A percentile compares a stretch with the other conserved stretches of the same genome.
Evolutionary conservation across 23 red algal species (phyloP).

Genomic region (Gracilaria vermiculophylla): DNA sequence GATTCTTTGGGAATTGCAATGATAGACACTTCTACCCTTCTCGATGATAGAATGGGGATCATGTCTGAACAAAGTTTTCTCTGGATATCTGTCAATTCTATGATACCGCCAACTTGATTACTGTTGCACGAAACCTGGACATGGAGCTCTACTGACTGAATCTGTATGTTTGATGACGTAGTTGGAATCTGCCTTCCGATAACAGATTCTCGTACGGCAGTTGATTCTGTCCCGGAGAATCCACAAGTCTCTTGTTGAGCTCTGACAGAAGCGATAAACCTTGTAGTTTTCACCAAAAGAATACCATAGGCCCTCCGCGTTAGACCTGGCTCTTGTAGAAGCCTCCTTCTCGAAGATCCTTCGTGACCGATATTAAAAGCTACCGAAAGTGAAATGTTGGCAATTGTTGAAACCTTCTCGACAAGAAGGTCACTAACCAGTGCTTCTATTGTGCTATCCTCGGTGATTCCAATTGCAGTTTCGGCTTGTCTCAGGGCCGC

Average conservation of each 20-base stretch:
- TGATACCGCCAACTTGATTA: not conserved
- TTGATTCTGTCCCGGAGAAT: conserved; percentile 47
- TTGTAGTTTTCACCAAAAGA: conserved; percentile 8
- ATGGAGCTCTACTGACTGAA: conserved; percentile 20
- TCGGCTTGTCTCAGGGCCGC: conserved; percentile 19
- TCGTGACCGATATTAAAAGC: conserved; percentile 38
- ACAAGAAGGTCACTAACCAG: conserved; percentile 42
- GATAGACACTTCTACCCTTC: not conserved
- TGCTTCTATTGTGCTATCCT: conserved; percentile 20
- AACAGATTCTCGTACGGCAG: not conserved
- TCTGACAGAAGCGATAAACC: conserved; percentile 15
- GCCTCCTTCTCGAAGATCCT: conserved; percentile 30
- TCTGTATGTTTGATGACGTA: not conserved
- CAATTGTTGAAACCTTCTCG: conserved; percentile 37
- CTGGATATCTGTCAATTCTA: not conserved
- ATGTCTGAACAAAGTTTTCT: conserved; percentile 10
- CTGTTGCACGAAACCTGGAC: conserved; percentile 15
- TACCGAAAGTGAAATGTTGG: conserved; percentile 37
- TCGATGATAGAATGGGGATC: not conserved
- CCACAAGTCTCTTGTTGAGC: conserved; percentile 51
- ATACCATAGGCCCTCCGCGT: conserved; percentile 13
- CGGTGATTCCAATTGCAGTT: conserved; percentile 33
- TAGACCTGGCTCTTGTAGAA: not conserved
- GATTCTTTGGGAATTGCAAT: conserved; percentile 16
- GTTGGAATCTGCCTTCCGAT: not conserved